Conservation (phyloP, 163 green algal species). For the Prototheca wickerhamii region DNA sequence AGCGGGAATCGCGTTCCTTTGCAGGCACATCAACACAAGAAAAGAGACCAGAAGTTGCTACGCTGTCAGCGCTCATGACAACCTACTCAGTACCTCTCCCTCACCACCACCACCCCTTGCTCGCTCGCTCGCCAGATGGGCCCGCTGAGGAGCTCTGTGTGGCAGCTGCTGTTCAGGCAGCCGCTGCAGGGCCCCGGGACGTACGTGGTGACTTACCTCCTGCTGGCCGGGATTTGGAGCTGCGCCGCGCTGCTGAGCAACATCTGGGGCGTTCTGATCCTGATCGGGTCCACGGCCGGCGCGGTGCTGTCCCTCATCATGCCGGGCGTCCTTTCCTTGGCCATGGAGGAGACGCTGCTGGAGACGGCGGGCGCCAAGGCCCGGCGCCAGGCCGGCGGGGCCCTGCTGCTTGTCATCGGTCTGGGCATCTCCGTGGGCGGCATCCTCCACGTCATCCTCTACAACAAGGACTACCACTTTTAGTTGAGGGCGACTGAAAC, state of each 20-base stretch:
- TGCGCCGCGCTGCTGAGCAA: constrained; percentile 11
- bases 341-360: constrained; percentile 12
- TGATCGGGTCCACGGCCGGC: constrained; percentile 26
- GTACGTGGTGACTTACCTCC: constrained; percentile 17
- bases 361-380: neutral
- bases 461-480: neutral
- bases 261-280: constrained; percentile 24
- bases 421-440: constrained; percentile 9
- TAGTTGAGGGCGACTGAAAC: too few species aligned
- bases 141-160: constrained; percentile 16
- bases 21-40: neutral
- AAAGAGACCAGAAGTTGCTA: neutral
- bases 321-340: constrained; percentile 13
- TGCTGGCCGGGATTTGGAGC: constrained; percentile 9
- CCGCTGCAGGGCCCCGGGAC: neutral
- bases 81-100: neutral
- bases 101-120: neutral
- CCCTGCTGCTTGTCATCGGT: constrained; percentile 6
- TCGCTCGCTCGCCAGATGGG: constrained; percentile 22
- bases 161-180: constrained; percentile 28
- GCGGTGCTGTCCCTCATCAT: constrained; percentile 19
- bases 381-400: neutral
- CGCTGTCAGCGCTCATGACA: neutral
- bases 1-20: too few species aligned
- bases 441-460: constrained; percentile 11